Base-by-base conservation (phyloP, 306 rosid species). In the Fragaria vesca region DNA sequence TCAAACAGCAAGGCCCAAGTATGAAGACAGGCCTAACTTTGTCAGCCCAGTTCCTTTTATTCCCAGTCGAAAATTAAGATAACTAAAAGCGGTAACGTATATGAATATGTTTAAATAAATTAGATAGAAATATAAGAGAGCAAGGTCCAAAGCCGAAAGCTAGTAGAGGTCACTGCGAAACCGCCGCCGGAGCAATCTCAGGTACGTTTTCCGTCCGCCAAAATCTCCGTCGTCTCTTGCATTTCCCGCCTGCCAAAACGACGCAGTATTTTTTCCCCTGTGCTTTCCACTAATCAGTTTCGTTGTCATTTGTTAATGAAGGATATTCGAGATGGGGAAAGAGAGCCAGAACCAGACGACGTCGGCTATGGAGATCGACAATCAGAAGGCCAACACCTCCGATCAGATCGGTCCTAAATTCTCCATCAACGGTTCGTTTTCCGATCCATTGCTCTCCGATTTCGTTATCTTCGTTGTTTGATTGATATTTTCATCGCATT, bases 351-450 rank as follows among this genome's bases (percentile, higher is more conserved):
- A 60, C 20, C 43, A 15, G 84, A 72, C 77, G 69, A 74, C 73
- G 61, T 81, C 88, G 75, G 82, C 87, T 60, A 91, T 95, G 98
- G 97, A 92, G 84, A 81, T 95, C 71, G 98, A 94, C 73, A 82
- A 81, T 75, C 77, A 84, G 1, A 91, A 87, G 50, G 74, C 88
- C 26, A 82, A 77, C 65, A 50, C 38, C 69, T 84, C 91, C 13
- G 94, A 92, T 85, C 92, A 83, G 88, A 84, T 84, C 72, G 66
- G 55, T 78, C 90, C 90, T 77, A 94, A 91, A 79, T 94, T 92
- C 84, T 92, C 98, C 16, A 77, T 91, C 0, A 91, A 92, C 62
- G 98, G 98, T 95, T 81, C 36, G 77, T 40, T 78, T 62, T 68
- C 79, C 45, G 68, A 60, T 83, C 83, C 72, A 2, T 66, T 79